Evolutionary conservation across 306 rosid genomes (phyloP), one percentile per base, ranked within the genome.

Genomic region (Dalbergia cochinchinensis): DNA sequence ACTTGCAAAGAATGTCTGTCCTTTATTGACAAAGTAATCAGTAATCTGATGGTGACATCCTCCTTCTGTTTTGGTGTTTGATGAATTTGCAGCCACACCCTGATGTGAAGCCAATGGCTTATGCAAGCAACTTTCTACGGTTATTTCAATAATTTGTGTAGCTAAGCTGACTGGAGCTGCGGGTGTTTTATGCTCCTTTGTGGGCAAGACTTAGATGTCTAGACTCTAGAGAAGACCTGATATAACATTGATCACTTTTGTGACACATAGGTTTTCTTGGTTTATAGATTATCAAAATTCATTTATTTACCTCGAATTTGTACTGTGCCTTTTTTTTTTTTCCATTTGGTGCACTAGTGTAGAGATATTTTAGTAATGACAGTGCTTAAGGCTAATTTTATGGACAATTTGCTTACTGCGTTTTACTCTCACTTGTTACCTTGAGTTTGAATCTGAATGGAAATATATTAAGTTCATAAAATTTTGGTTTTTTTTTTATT

Each of bases 41-140:
- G 33, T 51, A 31, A 63, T 42, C 37, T 62, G 33, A 18, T 22
- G 18, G 26, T 82, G 61, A 76, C 74, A 53, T 15, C 7, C 15
- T 20, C 2, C 31, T 58, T 9, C 20, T n/a, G 48, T 65, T 54
- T 51, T 69, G 19, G 31, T 31, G 8, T 48, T 71, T 64, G 73
- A 73, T 75, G 51, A 82, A 72, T 76, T 86, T 85, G 89, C 93
- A 95, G 99, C 86, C 98, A 37, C 99, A 95, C 87, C 99, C 99
- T 54, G 96, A 95, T 48, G 94, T 95, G 44, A 95, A 90, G 88
- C 99, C 99, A 20, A 96, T 96, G 99, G 99, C 96, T 41, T 96
- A 96, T 75, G 99, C 99, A 39, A 96, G 90, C 82, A 94, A 96
- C 93, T 96, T 96, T 88, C 88, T 93, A 77, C 80, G 94, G 59